Evolutionary conservation across 176 grass and related monocot genomes (phyloP), one percentile per base, ranked within the genome.

Genomic region (Lolium rigidum): DNA sequence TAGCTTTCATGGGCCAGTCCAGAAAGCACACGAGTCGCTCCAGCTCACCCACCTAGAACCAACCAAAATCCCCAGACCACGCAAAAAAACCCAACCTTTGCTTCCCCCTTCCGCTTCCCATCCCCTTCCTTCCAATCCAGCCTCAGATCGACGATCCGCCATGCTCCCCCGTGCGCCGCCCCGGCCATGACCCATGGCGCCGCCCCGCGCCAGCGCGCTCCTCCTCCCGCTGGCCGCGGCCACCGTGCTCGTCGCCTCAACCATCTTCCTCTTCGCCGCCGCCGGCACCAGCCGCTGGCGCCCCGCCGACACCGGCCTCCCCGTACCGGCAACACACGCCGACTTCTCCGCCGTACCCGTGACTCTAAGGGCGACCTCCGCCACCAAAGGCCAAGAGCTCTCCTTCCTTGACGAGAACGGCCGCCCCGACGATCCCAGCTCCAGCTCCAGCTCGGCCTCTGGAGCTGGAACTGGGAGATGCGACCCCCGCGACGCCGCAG

Each of bases 221-320:
- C 57, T 90, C 15, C 68, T 87, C 26, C 89, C 80, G 59, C 89
- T 91, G 21, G 89, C 85, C 25, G 85, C 81, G 76, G 75, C 85
- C 38, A 91, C 85, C 26, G 26, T 80, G n/a, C 85, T 91, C 3
- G 89, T 91, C 81, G 89, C 89, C 25, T 91, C 89, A 39, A 87
- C 89, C 68, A 87, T 91, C 89, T 91, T 91, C 89, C 75, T 91
- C 68, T 91, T 84, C 81, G 89, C 85, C 5, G 80, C 89, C 80
- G 41, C 16, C 31, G 84, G 56, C 75, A 68, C 76, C 49, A 18
- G 73, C 48, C 85, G 76, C 49, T 91, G 85, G 85, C 89, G 89
- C 14, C 89, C 85, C 39, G 80, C 81, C 38, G 85, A 91, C 85
- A 80, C 80, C 76, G 50, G 85, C 59, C 81, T 91, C 76, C 89